A percentile compares a stretch with the other conserved stretches of the same genome.
These are phyloP conservation scores for Penstemon barbatus DNA, from an alignment of 257 asterid species.

Conservation along the genomic window DNA sequence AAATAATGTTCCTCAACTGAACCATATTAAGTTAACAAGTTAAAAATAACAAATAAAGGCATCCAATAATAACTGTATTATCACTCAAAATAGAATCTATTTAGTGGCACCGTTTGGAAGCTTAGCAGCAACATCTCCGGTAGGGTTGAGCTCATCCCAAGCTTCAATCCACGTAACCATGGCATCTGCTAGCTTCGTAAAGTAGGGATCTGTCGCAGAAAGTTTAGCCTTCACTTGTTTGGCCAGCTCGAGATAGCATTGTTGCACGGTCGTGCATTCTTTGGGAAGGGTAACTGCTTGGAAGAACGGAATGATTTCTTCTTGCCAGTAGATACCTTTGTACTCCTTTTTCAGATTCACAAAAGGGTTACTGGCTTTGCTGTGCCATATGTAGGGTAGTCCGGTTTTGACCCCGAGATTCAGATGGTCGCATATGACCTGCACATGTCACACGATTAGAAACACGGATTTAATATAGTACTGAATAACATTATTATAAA, in stretches of 20 bases:
- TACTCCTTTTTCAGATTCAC: constrained; percentile 81
- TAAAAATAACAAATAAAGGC: no score
- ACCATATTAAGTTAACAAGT: no score
- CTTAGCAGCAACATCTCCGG: constrained; percentile 37
- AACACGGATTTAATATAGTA: no score
- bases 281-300: constrained; percentile 50
- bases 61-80: neutral
- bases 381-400: constrained; percentile 34
- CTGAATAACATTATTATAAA: no score
- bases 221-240: constrained; percentile 70
- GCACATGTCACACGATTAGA: neutral
- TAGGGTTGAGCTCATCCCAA: constrained; percentile 86
- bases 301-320: constrained; percentile 72
- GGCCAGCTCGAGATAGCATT: constrained; percentile 66
- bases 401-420: constrained; percentile 74
- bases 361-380: constrained; percentile 82
- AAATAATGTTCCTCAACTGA: no score
- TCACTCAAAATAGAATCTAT: constrained; percentile 32
- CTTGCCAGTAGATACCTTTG: constrained; percentile 86
- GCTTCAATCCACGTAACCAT: constrained; percentile 89
- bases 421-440: constrained; percentile 81
- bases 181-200: constrained; percentile 71
- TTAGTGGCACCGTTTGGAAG: constrained; percentile 34
- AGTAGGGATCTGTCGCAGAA: constrained; percentile 52
- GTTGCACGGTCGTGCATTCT: constrained; percentile 67